A percentile compares a stretch with the other conserved stretches of the same genome.
Conservation (phyloP, 2,329 filamentous ascomycete genomes). For the Talaromyces sp. region DNA sequence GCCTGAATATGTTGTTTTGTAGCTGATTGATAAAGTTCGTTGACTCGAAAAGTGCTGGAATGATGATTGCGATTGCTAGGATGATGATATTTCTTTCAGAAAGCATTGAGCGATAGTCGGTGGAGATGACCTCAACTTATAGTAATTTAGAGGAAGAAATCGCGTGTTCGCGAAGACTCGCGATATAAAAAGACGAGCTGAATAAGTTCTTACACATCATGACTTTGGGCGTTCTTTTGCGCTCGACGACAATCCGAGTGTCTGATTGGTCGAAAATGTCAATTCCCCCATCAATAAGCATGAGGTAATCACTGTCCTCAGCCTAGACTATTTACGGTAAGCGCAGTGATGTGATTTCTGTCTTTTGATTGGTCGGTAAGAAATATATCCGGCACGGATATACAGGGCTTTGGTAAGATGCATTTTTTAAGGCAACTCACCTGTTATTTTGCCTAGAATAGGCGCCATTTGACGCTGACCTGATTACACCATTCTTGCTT, state of each 20-base stretch:
- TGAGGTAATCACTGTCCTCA: slow-evolving; percentile 4
- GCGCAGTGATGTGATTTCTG: not conserved
- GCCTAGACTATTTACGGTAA: not conserved
- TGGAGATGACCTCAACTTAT: not conserved
- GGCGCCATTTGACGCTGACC: too few relatives aligned
- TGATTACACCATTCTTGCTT: too few relatives aligned
- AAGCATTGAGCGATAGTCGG: slow-evolving; percentile 2
- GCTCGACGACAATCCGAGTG: not conserved
- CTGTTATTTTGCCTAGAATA: too few relatives aligned
- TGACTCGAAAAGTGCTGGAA: not conserved
- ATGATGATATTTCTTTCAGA: slow-evolving; percentile 1
- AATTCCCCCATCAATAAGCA: slow-evolving; percentile 7
- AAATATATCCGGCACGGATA: not conserved
- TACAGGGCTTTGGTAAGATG: not conserved
- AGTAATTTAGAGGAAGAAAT: not conserved
- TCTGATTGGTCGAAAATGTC: slow-evolving; percentile 8
- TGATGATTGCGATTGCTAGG: slow-evolving; percentile 8
- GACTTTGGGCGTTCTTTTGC: not conserved
- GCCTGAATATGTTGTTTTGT: not conserved
- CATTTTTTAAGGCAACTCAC: too few relatives aligned
- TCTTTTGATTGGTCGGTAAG: not conserved
- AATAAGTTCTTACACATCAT: slow-evolving; percentile 3
- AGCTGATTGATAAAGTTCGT: not conserved
- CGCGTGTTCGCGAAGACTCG: slow-evolving; percentile 12
- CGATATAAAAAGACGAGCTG: not conserved